Evolutionary conservation across 1,284 basidiomycete species (phyloP), one percentile per base, ranked within the genome.

Genomic region (Vanrija sp.): DNA sequence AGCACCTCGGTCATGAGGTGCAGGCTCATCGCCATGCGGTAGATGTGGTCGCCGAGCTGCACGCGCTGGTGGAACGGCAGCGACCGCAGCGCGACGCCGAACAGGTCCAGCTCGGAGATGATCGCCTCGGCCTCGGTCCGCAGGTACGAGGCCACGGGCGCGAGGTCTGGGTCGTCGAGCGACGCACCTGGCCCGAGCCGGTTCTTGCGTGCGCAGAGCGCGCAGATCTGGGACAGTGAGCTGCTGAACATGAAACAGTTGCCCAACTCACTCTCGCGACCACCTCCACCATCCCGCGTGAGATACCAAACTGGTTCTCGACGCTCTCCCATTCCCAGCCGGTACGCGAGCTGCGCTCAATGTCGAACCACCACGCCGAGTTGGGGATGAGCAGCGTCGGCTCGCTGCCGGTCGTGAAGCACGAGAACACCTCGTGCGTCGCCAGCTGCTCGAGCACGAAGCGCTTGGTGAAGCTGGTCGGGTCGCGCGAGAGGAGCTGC

Each of bases 401-500:
- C 47, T 62, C 61, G 43, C 51, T 39, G 29, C 55, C 55, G 6
- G 58, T 65, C 34, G 54, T 51, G 38, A 63, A 63, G 23, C 55
- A 58, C 19, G 55, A 52, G 23, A 65, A 63, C 19, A 60, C 46
- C 21, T 65, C 61, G 46, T 62, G 55, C 3, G 57, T 49, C 2
- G 61, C 53, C 3, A 65, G 38, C 39, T 74, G 54, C 46, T 65
- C 63, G 16, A 65, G 40, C 16, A 61, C 29, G 42, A 60, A 65
- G 18, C 61, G 55, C 28, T 58, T 42, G 16, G 55, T 55, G 23
- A 60, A 60, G 29, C 47, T 55, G 12, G 48, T 19, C 16, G 49
- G 40, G 44, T 52, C 51, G 23, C 43, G 40, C 12, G 39, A 29
- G 23, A 60, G 48, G 16, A 63, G 39, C 4, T 52, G 52, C 38